These are phyloP conservation scores for Eimeria praecox DNA, from an alignment of 169 alveolate genomes.

Conservation along the genomic window DNA sequence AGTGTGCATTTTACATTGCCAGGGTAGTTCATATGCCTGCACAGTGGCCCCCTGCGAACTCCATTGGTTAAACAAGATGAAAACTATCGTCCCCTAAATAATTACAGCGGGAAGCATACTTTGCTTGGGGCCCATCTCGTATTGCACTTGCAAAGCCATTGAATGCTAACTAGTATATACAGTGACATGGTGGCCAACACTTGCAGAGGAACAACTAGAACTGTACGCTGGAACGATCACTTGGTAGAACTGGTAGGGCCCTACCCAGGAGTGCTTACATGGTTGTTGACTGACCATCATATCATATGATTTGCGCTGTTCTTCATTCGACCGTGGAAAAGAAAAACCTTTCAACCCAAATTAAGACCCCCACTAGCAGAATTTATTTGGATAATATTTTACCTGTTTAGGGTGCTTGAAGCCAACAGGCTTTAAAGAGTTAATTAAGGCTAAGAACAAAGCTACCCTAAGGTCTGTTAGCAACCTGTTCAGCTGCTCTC, in stretches of 20 bases:
- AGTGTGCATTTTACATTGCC: neutral
- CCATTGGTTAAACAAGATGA: neutral
- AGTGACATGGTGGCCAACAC: neutral
- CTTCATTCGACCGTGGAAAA: neutral
- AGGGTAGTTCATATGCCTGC: neutral
- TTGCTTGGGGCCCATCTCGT: neutral
- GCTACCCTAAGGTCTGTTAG: neutral
- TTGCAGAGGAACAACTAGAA: neutral
- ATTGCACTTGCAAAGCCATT: neutral
- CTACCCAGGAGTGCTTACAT: too few relatives aligned
- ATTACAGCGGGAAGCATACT: neutral
- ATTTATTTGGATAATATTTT: too few relatives aligned
- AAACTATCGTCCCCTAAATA: neutral
- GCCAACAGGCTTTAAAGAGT: neutral
- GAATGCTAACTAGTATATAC: neutral
- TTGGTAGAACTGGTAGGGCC: too few relatives aligned
- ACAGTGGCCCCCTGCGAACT: neutral
- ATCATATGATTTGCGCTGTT: neutral
- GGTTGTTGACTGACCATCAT: neutral
- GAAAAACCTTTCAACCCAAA: neutral
- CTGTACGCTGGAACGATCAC: too few relatives aligned
- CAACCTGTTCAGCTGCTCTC: neutral
- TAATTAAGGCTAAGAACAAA: too few relatives aligned
- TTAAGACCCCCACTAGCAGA: neutral
- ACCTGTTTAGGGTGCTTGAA: neutral